Conservation (phyloP, 371 early-diverging fungal genomes). For the Dichotomocladium elegans region DNA sequence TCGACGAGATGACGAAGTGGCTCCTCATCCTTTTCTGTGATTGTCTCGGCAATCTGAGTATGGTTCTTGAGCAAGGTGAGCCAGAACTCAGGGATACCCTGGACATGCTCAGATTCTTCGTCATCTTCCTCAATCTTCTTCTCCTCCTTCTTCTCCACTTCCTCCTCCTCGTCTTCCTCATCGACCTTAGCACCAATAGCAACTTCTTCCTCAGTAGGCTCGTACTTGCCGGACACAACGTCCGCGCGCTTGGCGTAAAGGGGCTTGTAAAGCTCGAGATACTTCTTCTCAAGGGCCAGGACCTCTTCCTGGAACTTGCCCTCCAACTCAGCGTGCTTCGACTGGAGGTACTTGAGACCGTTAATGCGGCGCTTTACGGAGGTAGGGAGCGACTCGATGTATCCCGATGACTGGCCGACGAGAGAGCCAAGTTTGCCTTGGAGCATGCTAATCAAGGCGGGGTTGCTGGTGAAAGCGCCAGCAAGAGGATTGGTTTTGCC, state of each 20-base stretch:
- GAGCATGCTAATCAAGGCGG: conserved; percentile 50
- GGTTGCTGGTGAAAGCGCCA: conserved; percentile 37
- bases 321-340: conserved; percentile 79
- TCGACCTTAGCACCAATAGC: conserved; percentile 59
- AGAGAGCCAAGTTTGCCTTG: conserved; percentile 73
- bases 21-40: conserved; percentile 88
- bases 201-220: conserved; percentile 87
- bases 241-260: conserved; percentile 83
- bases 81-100: conserved; percentile 88
- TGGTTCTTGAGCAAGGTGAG: conserved; percentile 85
- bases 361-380: conserved; percentile 79
- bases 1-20: conserved; percentile 81
- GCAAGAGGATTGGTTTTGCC: conserved; percentile 6
- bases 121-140: conserved; percentile 34
- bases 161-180: conserved; percentile 51
- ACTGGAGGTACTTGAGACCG: conserved; percentile 81
- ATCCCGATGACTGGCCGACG: conserved; percentile 79
- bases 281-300: conserved; percentile 92
- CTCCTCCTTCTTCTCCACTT: conserved; percentile 11
- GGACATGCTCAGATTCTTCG: conserved; percentile 4
- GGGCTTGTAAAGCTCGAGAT: conserved; percentile 78
- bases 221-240: conserved; percentile 72
- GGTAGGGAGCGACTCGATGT: conserved; percentile 73
- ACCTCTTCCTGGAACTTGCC: conserved; percentile 88
- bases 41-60: conserved; percentile 72